Percentiles rank a stretch among this genome's conserved stretches.
phyloP scores from a whole-genome alignment of 31 red algal species.

The Odonthalia washingtoniensis region DNA sequence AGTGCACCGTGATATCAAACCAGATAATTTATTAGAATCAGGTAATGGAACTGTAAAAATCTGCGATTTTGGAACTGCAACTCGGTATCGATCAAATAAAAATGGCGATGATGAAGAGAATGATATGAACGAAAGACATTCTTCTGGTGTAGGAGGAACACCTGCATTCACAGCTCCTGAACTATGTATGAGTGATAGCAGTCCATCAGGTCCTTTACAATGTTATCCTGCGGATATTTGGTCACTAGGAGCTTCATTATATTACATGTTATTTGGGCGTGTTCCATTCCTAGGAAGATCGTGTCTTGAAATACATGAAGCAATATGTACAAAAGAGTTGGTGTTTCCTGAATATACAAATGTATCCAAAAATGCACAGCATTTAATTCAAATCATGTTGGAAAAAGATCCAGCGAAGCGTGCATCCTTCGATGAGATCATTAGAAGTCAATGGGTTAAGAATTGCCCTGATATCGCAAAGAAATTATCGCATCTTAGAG shows the following conservation, averaged over 20 bases:
- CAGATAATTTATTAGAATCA: slow-evolving; percentile 80
- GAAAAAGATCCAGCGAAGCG: background rate
- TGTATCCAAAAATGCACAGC: background rate
- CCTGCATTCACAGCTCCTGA: slow-evolving; percentile 96
- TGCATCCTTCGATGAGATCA: background rate
- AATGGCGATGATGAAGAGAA: background rate
- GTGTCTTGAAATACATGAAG: slow-evolving; percentile 51
- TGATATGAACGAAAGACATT: slow-evolving; percentile 29
- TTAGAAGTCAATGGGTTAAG: background rate
- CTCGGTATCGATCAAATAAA: too few relatives aligned
- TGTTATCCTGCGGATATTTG: slow-evolving; percentile 82
- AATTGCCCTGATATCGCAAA: background rate
- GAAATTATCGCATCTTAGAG: background rate
- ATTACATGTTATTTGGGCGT: slow-evolving; percentile 80
- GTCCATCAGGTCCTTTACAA: slow-evolving; percentile 42
- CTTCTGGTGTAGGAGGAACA: too few relatives aligned
- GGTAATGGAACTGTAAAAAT: slow-evolving; percentile 88
- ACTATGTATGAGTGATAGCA: slow-evolving; percentile 17
- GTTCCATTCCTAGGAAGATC: slow-evolving; percentile 70
- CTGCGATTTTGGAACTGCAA: slow-evolving; percentile 85
- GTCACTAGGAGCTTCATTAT: slow-evolving; percentile 84
- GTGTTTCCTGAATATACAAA: slow-evolving; percentile 30
- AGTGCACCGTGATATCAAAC: slow-evolving; percentile 96
- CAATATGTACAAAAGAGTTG: slow-evolving; percentile 49
- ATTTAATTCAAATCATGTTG: background rate